phyloP scores from a whole-genome alignment of 108 stramenopile genomes.

The Skeletonema menzelii region DNA sequence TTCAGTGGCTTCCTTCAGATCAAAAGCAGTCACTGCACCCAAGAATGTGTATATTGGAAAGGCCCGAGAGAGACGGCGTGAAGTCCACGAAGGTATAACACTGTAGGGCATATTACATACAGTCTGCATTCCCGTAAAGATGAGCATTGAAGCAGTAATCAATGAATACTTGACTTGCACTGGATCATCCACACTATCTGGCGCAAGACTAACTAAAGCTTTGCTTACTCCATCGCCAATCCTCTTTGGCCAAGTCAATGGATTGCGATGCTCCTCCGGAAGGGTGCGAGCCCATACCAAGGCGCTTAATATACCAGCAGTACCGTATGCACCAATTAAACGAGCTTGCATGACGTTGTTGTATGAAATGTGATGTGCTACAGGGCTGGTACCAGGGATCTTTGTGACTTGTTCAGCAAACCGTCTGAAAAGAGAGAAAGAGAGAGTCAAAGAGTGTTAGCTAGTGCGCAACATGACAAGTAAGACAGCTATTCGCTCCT shows the following conservation, averaged over 20 bases:
- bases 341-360: not conserved
- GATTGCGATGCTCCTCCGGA: slow-evolving; percentile 3
- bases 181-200: slow-evolving; percentile 14
- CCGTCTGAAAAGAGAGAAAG: too few species aligned
- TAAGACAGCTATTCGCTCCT: too few species aligned
- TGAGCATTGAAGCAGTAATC: slow-evolving; percentile 7
- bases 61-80: slow-evolving; percentile 16
- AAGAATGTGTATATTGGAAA: slow-evolving; percentile 27
- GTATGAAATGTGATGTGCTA: slow-evolving; percentile 13
- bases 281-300: slow-evolving; percentile 7
- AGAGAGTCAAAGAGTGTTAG: too few species aligned
- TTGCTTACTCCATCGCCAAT: slow-evolving; percentile 8
- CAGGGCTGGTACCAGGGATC: slow-evolving; percentile 22
- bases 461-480: too few species aligned
- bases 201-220: slow-evolving; percentile 5
- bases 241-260: not conserved
- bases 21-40: slow-evolving; percentile 11
- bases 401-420: slow-evolving; percentile 12
- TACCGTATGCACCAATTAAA: not conserved
- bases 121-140: slow-evolving; percentile 19
- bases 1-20: slow-evolving; percentile 34
- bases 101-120: slow-evolving; percentile 5
- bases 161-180: slow-evolving; percentile 31
- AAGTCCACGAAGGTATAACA: slow-evolving; percentile 28
- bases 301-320: not conserved